Conservation (phyloP, 2,329 filamentous ascomycete genomes). For the Ophiostoma sp. region DNA sequence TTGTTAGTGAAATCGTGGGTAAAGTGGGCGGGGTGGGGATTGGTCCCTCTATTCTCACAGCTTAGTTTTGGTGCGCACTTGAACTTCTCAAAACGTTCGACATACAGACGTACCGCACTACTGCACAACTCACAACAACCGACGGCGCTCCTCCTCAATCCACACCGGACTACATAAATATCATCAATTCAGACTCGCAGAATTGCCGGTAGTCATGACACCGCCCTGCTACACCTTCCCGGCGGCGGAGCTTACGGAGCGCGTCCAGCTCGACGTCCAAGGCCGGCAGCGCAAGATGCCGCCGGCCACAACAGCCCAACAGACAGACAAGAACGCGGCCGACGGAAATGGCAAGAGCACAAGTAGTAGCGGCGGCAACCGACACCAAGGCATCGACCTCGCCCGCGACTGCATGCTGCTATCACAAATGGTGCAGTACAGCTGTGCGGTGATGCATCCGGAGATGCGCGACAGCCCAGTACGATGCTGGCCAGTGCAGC, state of each 20-base stretch:
- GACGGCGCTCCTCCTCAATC: too few relatives aligned
- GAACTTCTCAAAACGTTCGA: not conserved
- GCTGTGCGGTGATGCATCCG: constrained; percentile 56
- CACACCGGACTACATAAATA: not conserved
- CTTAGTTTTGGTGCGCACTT: not conserved
- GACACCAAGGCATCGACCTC: constrained; percentile 48
- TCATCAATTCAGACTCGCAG: not conserved
- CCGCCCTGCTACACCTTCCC: constrained; percentile 58
- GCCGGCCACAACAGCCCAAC: constrained; percentile 3
- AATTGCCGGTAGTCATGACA: constrained; percentile 48
- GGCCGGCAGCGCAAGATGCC: constrained; percentile 56
- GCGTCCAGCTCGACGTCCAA: constrained; percentile 49
- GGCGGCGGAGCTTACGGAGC: constrained; percentile 51
- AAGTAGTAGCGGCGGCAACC: not conserved
- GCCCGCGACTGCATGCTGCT: constrained; percentile 54
- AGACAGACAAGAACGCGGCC: too few relatives aligned
- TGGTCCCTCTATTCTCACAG: constrained; percentile 16
- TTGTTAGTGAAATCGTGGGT: not conserved
- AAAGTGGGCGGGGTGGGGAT: not conserved
- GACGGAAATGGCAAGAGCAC: not conserved
- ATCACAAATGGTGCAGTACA: constrained; percentile 58
- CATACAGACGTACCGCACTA: too few relatives aligned
- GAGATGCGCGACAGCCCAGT: constrained; percentile 49
- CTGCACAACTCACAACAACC: not conserved
- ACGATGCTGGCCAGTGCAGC: constrained; percentile 57